Evolutionary conservation across 495 filamentous ascomycete species (phyloP).

Genomic region (Parathielavia hyrcaniae): DNA sequence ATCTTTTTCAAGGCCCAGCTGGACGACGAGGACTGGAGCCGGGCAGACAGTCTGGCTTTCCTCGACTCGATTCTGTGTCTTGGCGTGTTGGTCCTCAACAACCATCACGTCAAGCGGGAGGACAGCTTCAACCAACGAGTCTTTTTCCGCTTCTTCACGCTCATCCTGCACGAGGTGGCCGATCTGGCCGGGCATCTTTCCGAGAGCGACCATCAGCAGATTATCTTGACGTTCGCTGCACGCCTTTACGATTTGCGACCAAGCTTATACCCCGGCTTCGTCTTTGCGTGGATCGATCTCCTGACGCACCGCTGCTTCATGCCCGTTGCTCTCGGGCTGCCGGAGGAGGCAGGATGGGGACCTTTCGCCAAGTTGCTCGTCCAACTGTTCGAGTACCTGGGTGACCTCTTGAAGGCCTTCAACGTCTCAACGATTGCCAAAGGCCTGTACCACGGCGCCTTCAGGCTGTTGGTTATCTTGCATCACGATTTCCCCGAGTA

Average conservation of each 20-base stretch:
- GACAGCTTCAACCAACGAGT: slow-evolving; percentile 81
- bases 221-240: slow-evolving; percentile 65
- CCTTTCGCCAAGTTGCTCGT: slow-evolving; percentile 69
- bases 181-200: slow-evolving; percentile 32
- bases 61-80: slow-evolving; percentile 70
- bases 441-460: slow-evolving; percentile 74
- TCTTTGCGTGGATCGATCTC: slow-evolving; percentile 76
- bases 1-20: slow-evolving; percentile 61
- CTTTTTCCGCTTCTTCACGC: slow-evolving; percentile 87
- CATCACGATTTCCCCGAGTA: slow-evolving; percentile 95
- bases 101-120: slow-evolving; percentile 74
- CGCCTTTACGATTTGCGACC: slow-evolving; percentile 74
- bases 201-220: slow-evolving; percentile 56
- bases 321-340: slow-evolving; percentile 67
- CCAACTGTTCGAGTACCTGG: slow-evolving; percentile 65
- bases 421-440: slow-evolving; percentile 64
- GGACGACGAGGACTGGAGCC: slow-evolving; percentile 47
- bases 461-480: slow-evolving; percentile 76
- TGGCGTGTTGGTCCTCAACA: slow-evolving; percentile 71
- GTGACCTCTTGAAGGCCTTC: slow-evolving; percentile 69
- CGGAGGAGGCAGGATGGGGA: slow-evolving; percentile 65
- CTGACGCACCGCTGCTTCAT: slow-evolving; percentile 82
- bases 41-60: slow-evolving; percentile 52
- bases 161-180: slow-evolving; percentile 61
- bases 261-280: slow-evolving; percentile 67